A percentile compares a stretch with the other conserved stretches of the same genome.
Evolutionary conservation across 1,284 basidiomycete species (phyloP).

Genomic region (Leucoagaricus sp.): DNA sequence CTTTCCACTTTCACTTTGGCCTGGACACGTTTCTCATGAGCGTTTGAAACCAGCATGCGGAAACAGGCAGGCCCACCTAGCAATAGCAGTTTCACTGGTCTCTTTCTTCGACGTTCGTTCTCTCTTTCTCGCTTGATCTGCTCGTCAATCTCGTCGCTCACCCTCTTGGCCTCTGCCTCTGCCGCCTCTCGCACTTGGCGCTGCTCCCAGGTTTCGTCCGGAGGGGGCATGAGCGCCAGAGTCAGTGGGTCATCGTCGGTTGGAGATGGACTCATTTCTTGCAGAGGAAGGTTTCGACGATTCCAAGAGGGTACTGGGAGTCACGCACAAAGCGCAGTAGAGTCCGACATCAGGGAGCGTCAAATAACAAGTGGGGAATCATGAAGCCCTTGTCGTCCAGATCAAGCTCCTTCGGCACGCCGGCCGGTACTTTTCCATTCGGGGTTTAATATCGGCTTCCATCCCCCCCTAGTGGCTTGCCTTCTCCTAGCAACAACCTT

Average conservation of each 20-base stretch:
- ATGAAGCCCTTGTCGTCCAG: not conserved
- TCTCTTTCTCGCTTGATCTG: constrained; percentile 56
- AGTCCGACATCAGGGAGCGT: constrained; percentile 13
- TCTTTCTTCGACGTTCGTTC: constrained; percentile 54
- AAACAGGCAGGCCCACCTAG: constrained; percentile 41
- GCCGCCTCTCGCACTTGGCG: constrained; percentile 50
- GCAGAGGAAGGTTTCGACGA: constrained; percentile 1
- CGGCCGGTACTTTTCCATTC: constrained; percentile 4
- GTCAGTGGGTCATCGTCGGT: constrained; percentile 60
- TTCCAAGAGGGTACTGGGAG: constrained; percentile 15
- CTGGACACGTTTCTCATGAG: constrained; percentile 23
- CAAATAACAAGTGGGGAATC: constrained; percentile 10
- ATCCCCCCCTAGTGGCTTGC: no score
- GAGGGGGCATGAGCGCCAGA: constrained; percentile 55
- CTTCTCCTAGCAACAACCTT: not conserved
- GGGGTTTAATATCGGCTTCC: no score
- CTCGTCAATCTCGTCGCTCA: constrained; percentile 71
- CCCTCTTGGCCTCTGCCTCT: constrained; percentile 59
- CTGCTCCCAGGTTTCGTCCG: constrained; percentile 55
- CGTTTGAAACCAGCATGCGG: constrained; percentile 7
- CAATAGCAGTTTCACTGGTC: constrained; percentile 60
- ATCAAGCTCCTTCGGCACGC: not conserved
- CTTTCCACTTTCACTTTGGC: constrained; percentile 74
- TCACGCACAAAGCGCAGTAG: constrained; percentile 9
- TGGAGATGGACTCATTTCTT: constrained; percentile 16